A percentile compares a stretch with the other conserved stretches of the same genome.
phyloP scores from a whole-genome alignment of 208 protist species.

The Novymonas esmeraldas region DNA sequence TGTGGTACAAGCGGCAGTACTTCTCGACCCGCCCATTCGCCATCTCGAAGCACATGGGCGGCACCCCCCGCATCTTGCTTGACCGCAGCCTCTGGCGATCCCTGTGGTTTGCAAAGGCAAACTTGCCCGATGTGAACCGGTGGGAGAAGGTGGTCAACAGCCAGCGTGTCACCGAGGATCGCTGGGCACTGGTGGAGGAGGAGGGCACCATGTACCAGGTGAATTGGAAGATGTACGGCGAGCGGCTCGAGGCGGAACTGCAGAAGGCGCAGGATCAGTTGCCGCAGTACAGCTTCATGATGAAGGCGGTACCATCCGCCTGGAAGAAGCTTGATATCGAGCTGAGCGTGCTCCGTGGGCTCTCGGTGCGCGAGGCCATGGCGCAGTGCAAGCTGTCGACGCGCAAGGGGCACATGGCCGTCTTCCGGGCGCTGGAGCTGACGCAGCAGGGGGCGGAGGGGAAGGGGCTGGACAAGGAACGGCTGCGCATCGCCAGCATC shows the following conservation, averaged over 20 bases:
- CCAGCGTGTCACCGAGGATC: conserved; percentile 85
- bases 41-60: conserved; percentile 61
- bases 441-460: conserved; percentile 86
- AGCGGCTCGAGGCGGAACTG: conserved; percentile 88
- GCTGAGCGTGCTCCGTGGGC: conserved; percentile 80
- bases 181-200: conserved; percentile 88
- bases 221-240: conserved; percentile 92
- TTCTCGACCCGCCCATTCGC: conserved; percentile 81
- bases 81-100: conserved; percentile 81
- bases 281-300: conserved; percentile 83
- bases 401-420: conserved; percentile 87
- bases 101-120: conserved; percentile 69
- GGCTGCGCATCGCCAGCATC: conserved; percentile 84
- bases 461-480: conserved; percentile 90
- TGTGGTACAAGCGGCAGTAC: conserved; percentile 85
- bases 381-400: conserved; percentile 90
- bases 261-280: conserved; percentile 77
- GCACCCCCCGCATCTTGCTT: conserved; percentile 84
- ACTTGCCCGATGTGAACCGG: conserved; percentile 82
- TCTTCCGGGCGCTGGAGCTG: conserved; percentile 84
- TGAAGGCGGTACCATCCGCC: conserved; percentile 84
- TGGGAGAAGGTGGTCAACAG: conserved; percentile 93
- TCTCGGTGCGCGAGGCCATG: conserved; percentile 90
- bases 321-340: conserved; percentile 94
- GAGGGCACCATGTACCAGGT: conserved; percentile 85